Base-by-base conservation (phyloP, 116 monocot species). In the Papilionanthe hybrid region DNA sequence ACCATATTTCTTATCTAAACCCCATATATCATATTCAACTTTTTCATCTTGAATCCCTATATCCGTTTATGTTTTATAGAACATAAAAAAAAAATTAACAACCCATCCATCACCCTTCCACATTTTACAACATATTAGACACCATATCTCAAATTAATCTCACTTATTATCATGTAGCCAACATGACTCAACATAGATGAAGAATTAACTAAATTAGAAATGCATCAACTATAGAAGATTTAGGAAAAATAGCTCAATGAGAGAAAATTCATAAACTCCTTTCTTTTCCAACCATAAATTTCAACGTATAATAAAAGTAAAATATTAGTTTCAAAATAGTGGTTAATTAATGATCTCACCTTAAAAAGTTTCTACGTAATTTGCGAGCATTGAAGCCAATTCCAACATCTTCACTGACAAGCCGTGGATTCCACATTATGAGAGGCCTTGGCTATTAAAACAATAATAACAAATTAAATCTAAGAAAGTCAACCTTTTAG, bases 391-490 rank as follows among this genome's bases (percentile, higher is more conserved):
- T 97, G 86, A 97, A 92, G 19, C 97, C 97, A 81, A 97, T 94
- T 84, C 97, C 94, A 79, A 97, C 91, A 88, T 94, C 97, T 87
- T 87, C 88, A 74, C 97, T 97, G 4, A 97, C 85, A 81, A 97
- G 94, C 49, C 97, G 86, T 81, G 97, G 97, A 71, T 97, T 97
- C 97, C 97, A 97, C 97, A 97, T 97, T 58, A 97, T 82, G 72
- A 97, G 97, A 37, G 97, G 92, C 78, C 89, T 97, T 75, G 92
- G 92, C 97, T 97, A 80, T 76, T 41, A 72, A 73, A 42, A 81
- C 63, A 78, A 82, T 71, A 82, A 83, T 42, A 7, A 81, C 12
- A 25, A 78, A 77, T 72, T 57, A 44, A 22, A 44, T 44, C 8
- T 44, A 42, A n/a, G n/a, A 44, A 73, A 1, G 15, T 1, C 1